phyloP scores from a whole-genome alignment of 129 eudicot genomes.

The Lactuca sativa region DNA sequence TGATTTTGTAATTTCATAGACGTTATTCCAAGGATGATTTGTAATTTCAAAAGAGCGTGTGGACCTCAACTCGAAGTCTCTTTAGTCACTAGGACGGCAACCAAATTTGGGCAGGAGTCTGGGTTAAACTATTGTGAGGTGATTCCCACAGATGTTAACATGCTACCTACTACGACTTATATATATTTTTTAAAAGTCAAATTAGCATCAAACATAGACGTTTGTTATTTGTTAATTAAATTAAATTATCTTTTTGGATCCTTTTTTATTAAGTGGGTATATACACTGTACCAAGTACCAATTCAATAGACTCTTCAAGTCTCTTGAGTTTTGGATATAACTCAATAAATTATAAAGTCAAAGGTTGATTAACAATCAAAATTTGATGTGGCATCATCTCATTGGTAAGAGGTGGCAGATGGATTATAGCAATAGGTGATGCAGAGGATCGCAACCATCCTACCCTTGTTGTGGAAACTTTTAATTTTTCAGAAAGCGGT shows the following conservation, averaged over 20 bases:
- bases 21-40: not conserved
- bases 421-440: not conserved
- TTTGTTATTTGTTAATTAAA: not conserved
- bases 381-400: constrained; percentile 5
- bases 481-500: constrained; percentile 9
- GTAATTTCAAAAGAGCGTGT: constrained; percentile 24
- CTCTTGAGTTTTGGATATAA: not conserved
- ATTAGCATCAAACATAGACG: not conserved
- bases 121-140: not conserved
- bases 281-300: not conserved
- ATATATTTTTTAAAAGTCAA: not conserved
- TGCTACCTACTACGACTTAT: constrained; percentile 15
- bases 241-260: not conserved
- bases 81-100: constrained; percentile 24
- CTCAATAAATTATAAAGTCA: constrained; percentile 16
- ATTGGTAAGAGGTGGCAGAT: not conserved
- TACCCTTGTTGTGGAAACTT: constrained; percentile 4
- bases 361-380: constrained; percentile 1
- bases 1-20: constrained; percentile 15
- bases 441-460: constrained; percentile 17
- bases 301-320: not conserved
- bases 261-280: not conserved
- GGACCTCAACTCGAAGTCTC: constrained; percentile 18
- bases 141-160: constrained; percentile 2
- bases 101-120: constrained; percentile 1